A percentile compares a stretch with the other conserved stretches of the same genome.
phyloP scores from a whole-genome alignment of 768 basidiomycete genomes.

The Lepiota brunneoincarnata region DNA sequence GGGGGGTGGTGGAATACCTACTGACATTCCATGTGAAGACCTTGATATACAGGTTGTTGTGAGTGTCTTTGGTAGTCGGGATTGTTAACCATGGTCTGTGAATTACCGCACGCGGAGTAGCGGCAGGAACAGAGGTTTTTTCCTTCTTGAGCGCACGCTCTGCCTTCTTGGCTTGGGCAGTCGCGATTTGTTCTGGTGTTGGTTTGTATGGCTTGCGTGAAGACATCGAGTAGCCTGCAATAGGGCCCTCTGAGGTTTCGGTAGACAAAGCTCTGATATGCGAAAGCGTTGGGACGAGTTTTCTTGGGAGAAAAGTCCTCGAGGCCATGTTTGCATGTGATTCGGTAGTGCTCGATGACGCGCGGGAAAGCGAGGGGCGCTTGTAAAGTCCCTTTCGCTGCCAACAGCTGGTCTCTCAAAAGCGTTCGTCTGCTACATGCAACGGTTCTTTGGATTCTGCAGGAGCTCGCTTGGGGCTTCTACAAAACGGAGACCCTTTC shows the following conservation, averaged over 20 bases:
- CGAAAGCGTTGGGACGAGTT: neutral
- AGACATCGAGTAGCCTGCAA: neutral
- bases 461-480: slow-evolving; percentile 18
- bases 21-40: slow-evolving; percentile 85
- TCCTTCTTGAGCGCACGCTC: slow-evolving; percentile 15
- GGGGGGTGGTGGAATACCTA: slow-evolving; percentile 21
- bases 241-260: no score
- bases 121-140: slow-evolving; percentile 9
- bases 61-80: slow-evolving; percentile 16
- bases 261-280: neutral
- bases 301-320: neutral
- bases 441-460: slow-evolving; percentile 27
- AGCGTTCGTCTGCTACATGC: slow-evolving; percentile 31
- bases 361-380: neutral
- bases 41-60: slow-evolving; percentile 37
- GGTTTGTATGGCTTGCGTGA: neutral
- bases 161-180: slow-evolving; percentile 29
- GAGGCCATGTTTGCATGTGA: neutral
- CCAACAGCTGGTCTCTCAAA: neutral
- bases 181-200: slow-evolving; percentile 6
- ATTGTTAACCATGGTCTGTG: slow-evolving; percentile 40
- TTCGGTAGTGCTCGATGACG: neutral
- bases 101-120: slow-evolving; percentile 19
- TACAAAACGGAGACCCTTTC: slow-evolving; percentile 14
- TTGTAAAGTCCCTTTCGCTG: neutral